A percentile compares a stretch with the other conserved stretches of the same genome.
Evolutionary conservation across 805 yeast species (phyloP).

Genomic region (Starmerella potacharoeniae): DNA sequence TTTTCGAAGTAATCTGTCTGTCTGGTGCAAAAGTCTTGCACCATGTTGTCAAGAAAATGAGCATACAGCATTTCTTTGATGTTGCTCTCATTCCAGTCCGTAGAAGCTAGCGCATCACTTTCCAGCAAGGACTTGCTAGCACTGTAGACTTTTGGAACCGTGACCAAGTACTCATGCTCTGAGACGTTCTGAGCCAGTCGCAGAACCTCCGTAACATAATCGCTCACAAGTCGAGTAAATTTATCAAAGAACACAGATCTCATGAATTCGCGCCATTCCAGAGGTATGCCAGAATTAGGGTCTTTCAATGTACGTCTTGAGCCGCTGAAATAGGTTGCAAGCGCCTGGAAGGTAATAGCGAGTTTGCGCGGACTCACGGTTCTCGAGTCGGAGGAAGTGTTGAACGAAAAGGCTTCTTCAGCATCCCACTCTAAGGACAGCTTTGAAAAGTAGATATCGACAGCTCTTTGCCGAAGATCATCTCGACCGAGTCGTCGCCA

Average conservation of each 20-base stretch:
- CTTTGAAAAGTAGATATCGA: not conserved
- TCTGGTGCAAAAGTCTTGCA: constrained; percentile 16
- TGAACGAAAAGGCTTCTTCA: constrained; percentile 1
- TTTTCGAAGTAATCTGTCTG: constrained; percentile 22
- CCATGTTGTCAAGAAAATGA: constrained; percentile 7
- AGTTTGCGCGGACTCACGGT: constrained; percentile 8
- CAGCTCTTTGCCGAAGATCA: not conserved
- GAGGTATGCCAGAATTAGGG: constrained; percentile 2
- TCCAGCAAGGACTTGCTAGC: constrained; percentile 4
- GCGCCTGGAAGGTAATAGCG: not conserved
- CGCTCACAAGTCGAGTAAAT: not conserved
- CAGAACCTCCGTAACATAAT: constrained; percentile 3
- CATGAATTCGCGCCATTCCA: not conserved
- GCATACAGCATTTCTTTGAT: not conserved
- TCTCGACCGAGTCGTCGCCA: not conserved
- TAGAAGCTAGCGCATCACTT: constrained; percentile 1
- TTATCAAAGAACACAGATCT: not conserved
- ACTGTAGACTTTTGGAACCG: constrained; percentile 6
- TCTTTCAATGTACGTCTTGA: not conserved
- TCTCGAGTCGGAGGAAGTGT: not conserved
- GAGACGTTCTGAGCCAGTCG: constrained; percentile 2
- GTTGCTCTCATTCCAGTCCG: not conserved
- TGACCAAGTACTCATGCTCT: constrained; percentile 11
- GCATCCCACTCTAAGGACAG: not conserved
- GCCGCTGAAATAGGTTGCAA: constrained; percentile 1